Conservation (phyloP, 306 rosid genomes). For the Cicer judaicum region DNA sequence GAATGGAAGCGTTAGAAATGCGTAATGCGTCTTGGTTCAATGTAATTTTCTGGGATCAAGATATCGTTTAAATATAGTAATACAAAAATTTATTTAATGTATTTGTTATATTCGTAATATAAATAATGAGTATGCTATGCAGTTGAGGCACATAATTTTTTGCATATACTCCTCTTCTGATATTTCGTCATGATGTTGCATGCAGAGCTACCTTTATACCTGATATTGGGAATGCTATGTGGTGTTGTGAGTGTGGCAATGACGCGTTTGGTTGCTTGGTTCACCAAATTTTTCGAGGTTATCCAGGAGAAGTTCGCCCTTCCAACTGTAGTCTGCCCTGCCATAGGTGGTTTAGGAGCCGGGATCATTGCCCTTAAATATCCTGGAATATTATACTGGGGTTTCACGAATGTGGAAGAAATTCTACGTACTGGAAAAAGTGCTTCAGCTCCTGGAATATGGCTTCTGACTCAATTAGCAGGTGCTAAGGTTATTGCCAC, state of each 20-base stretch:
- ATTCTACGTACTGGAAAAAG: conserved; percentile 88
- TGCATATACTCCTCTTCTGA: conserved; percentile 7
- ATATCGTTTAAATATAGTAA: conserved; percentile 5
- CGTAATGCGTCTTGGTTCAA: not conserved
- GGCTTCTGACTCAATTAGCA: conserved; percentile 86
- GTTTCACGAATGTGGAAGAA: conserved; percentile 98
- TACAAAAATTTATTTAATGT: not conserved
- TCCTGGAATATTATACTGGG: conserved; percentile 99
- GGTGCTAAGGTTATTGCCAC: conserved; percentile 94
- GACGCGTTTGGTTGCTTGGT: conserved; percentile 88
- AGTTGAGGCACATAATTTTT: not conserved
- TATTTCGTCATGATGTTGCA: conserved; percentile 47
- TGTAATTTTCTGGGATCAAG: not conserved
- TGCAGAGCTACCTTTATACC: conserved; percentile 94
- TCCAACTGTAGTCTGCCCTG: conserved; percentile 91
- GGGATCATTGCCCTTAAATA: conserved; percentile 96
- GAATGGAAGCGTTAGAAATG: not conserved
- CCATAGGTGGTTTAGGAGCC: conserved; percentile 95
- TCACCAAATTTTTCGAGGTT: conserved; percentile 67
- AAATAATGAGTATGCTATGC: not conserved
- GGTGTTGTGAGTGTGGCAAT: conserved; percentile 93
- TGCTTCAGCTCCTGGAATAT: conserved; percentile 98
- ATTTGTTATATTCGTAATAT: conserved; percentile 22
- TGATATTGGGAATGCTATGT: conserved; percentile 98
- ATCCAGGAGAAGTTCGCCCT: conserved; percentile 85